Conservation (phyloP, 2,329 filamentous ascomycete species). For the Penicillium sp. region DNA sequence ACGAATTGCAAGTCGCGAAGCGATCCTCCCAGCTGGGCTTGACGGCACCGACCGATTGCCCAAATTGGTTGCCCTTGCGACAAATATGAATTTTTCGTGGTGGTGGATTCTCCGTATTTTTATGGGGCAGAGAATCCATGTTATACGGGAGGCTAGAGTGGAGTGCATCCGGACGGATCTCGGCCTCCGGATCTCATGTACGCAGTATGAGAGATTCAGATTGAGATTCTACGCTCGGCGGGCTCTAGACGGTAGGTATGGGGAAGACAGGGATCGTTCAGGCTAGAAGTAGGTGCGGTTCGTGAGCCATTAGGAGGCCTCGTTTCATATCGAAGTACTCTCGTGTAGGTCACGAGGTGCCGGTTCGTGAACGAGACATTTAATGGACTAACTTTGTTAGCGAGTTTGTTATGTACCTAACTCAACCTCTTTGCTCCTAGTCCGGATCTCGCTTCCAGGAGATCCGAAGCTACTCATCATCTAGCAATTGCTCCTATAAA, state of each 20-base stretch:
- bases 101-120: background rate
- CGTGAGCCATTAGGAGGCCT: background rate
- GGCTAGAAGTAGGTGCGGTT: background rate
- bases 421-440: background rate
- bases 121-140: background rate
- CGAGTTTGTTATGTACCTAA: too few species aligned
- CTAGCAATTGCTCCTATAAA: background rate
- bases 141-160: background rate
- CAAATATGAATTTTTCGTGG: background rate
- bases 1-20: background rate
- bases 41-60: conserved; percentile 21
- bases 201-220: background rate
- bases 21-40: conserved; percentile 1
- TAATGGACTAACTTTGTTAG: too few species aligned
- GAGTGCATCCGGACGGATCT: background rate
- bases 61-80: conserved; percentile 16
- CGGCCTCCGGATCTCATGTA: background rate
- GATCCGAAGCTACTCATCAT: background rate
- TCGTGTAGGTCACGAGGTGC: background rate
- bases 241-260: background rate
- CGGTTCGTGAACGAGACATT: too few species aligned
- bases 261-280: background rate
- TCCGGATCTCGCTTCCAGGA: background rate
- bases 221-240: background rate
- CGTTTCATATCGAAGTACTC: background rate